Evolutionary conservation across 495 filamentous ascomycete species (phyloP), one percentile per base, ranked within the genome.

Genomic region (Haplographium delicatum): DNA sequence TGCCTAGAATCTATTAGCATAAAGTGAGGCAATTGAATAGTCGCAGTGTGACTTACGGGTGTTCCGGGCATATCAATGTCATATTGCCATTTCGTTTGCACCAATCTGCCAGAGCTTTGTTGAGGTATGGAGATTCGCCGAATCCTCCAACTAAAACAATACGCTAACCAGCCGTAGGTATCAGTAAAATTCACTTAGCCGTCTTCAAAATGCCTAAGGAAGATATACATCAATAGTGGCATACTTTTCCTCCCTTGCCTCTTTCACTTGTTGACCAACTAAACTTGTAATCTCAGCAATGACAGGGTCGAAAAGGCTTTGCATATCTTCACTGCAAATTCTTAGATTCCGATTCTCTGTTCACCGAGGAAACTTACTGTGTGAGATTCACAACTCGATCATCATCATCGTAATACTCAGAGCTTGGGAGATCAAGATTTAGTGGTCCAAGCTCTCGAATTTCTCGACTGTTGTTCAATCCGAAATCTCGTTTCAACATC

Each of bases 91-190:
- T 55, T 9, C 30, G 2, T 23, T 18, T 0, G 46, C 54, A 51
- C 64, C 64, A 67, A 18, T 56, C 53, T 33, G 31, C 45, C 15
- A 66, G 30, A 31, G 31, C 56, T 7, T 51, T 28, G n/a, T 46
- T 27, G 3, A 67, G 55, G 37, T 62, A 66, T 16, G 28, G 20
- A 4, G 60, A 68, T 30, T 62, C 65, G 2, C 55, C 64, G 24
- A 68, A 64, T 3, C 65, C 62, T 0, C 64, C 62, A 30, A 68
- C 56, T 10, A 68, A 33, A 44, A 68, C 47, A 8, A 66, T 60
- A 40, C 44, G 61, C 65, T 55, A 28, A n/a, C n/a, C n/a, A n/a
- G 41, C 24, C 28, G 19, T 4, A 8, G 13, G 45, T 37, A 7
- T 27, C 13, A 55, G 30, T 38, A 34, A 30, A 22, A 44, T 15